phyloP scores from a whole-genome alignment of 1,284 basidiomycete genomes.

The Inonotus obliquus region DNA sequence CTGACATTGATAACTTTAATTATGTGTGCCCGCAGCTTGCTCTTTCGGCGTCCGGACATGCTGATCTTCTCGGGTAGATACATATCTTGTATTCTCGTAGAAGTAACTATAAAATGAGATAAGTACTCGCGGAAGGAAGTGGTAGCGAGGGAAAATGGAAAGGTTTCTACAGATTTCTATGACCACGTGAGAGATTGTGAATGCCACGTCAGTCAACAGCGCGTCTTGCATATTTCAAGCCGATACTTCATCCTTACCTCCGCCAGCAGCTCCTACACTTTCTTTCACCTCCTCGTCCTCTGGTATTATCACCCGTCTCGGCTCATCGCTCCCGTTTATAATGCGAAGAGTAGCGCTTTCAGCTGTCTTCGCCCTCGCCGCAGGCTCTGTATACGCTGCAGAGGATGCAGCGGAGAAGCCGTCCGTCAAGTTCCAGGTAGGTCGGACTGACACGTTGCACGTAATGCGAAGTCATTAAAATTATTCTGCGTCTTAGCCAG shows the following conservation, averaged over 20 bases:
- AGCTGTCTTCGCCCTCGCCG: constrained; percentile 59
- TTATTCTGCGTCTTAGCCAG: constrained; percentile 49
- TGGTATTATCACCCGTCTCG: constrained; percentile 30
- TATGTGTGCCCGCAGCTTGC: constrained; percentile 54
- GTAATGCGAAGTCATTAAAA: not conserved
- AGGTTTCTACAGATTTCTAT: constrained; percentile 2
- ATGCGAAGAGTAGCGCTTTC: constrained; percentile 85
- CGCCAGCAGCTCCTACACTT: constrained; percentile 30
- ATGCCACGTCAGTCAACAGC: constrained; percentile 9
- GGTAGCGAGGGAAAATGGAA: not conserved
- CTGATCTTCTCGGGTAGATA: constrained; percentile 72
- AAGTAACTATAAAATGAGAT: not conserved
- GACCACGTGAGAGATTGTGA: constrained; percentile 2
- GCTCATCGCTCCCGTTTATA: constrained; percentile 57
- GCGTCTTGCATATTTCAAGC: constrained; percentile 4
- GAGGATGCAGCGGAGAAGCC: constrained; percentile 49
- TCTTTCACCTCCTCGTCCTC: constrained; percentile 24
- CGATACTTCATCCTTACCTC: constrained; percentile 32
- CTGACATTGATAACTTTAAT: constrained; percentile 20
- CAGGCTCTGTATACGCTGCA: constrained; percentile 40
- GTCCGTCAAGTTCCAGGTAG: constrained; percentile 65
- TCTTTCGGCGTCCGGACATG: constrained; percentile 86
- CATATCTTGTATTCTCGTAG: constrained; percentile 19
- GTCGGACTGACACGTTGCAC: constrained; percentile 23
- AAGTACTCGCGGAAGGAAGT: not conserved